Conservation (phyloP, 2,329 filamentous ascomycete species). For the Xylaria sp. region DNA sequence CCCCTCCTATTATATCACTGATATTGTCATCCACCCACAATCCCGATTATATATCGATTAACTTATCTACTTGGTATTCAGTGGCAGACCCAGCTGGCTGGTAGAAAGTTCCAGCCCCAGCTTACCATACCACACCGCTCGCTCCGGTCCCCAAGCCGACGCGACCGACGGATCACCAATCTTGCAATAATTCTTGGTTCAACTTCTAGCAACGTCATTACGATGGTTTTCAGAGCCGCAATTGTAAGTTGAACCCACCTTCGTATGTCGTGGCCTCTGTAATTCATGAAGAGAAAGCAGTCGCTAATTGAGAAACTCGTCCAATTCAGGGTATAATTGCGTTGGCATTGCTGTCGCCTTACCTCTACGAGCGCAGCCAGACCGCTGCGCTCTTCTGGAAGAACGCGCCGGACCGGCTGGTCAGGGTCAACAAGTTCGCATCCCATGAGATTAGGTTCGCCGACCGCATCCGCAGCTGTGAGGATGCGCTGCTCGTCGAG, state of each 20-base stretch:
- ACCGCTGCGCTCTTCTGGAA: constrained; percentile 33
- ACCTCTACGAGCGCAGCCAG: constrained; percentile 31
- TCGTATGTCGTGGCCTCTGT: not conserved
- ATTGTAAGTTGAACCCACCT: constrained; percentile 11
- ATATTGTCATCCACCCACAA: not conserved
- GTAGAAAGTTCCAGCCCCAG: too few species aligned
- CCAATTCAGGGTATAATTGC: constrained; percentile 7
- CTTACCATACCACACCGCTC: too few species aligned
- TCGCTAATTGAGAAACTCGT: constrained; percentile 11
- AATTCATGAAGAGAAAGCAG: not conserved
- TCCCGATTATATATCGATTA: not conserved
- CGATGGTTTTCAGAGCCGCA: constrained; percentile 24
- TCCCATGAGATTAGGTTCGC: constrained; percentile 51
- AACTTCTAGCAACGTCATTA: not conserved
- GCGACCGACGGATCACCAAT: not conserved
- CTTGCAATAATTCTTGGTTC: not conserved
- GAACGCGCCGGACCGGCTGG: constrained; percentile 50
- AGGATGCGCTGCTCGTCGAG: constrained; percentile 54
- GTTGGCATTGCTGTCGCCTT: constrained; percentile 32
- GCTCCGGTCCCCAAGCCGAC: not conserved
- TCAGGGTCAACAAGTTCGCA: constrained; percentile 45
- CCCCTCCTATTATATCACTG: not conserved
- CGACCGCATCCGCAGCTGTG: constrained; percentile 54
- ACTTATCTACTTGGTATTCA: not conserved
- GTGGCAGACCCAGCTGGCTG: not conserved